Base-by-base conservation (phyloP, 495 filamentous ascomycete species). In the Copromyces sp. region DNA sequence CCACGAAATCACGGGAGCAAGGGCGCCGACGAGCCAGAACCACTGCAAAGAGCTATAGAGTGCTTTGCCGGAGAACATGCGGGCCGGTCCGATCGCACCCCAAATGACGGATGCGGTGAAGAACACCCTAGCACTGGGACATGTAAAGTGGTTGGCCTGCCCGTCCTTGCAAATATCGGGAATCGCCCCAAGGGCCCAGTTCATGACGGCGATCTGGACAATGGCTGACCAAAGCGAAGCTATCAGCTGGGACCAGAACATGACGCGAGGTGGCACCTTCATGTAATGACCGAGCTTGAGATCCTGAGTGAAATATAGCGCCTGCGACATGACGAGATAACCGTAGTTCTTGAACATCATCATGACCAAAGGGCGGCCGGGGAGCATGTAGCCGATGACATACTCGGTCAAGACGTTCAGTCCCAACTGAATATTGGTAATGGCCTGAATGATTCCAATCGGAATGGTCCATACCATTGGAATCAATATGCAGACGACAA, bases 281-380 rank as follows among this genome's bases (percentile, higher is more conserved):
- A 92, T 88, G 77, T 92, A 93, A 77, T 92, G 90, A n/a, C 89
- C 90, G 16, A 86, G 79, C 75, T 88, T 87, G 70, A 89, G 81
- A 73, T 88, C 86, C 73, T 84, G 82, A 29, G 78, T 71, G 65
- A 82, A 82, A 73, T 82, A 80, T 14, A 87, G 82, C 2, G 84
- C 85, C 76, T 87, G 86, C 42, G 81, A 84, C 81, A 90, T 87
- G 74, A 87, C 87, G 69, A 91, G 87, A 74, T 92, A 93, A 69
- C 90, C 89, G 76, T 90, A 91, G 73, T 81, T 91, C 76, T 93
- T 92, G 83, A 93, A 93, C 80, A 82, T 81, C 80, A 82, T 93
- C 79, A 90, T 88, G 42, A 90, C 89, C 6, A 92, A 77, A 1
- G 90, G 90, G 12, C 84, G 83, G 14, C 90, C 90, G 5, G 90